A percentile compares a stretch with the other conserved stretches of the same genome.
These are phyloP conservation scores for Aspergillus intermedius DNA, from an alignment of 2,329 filamentous ascomycete genomes.

Conservation along the genomic window DNA sequence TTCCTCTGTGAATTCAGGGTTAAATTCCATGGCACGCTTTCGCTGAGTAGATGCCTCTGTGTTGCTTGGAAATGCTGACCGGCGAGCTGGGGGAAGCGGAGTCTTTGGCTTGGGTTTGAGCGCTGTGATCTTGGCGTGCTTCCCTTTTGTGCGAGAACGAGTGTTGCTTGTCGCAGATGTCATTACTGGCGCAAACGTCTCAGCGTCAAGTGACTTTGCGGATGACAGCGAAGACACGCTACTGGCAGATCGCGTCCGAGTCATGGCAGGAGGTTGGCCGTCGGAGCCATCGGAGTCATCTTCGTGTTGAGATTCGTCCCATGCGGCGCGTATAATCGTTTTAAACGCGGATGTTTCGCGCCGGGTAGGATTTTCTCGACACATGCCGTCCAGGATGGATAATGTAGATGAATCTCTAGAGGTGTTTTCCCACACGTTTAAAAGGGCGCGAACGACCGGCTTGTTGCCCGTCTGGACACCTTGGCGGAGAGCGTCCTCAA, in stretches of 20 bases:
- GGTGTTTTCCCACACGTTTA: slow-evolving; percentile 22
- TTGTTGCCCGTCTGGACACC: slow-evolving; percentile 24
- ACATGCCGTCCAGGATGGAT: slow-evolving; percentile 23
- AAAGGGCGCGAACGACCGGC: slow-evolving; percentile 23
- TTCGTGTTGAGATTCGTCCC: slow-evolving; percentile 15
- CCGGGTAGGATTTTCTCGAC: slow-evolving; percentile 20
- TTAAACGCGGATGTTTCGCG: slow-evolving; percentile 25
- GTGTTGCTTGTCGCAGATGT: slow-evolving; percentile 10
- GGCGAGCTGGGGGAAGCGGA: slow-evolving; percentile 5
- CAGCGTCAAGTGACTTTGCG: slow-evolving; percentile 31
- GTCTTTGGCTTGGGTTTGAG: slow-evolving; percentile 15
- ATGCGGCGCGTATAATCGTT: slow-evolving; percentile 22
- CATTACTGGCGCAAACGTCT: slow-evolving; percentile 23
- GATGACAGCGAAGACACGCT: slow-evolving; percentile 36
- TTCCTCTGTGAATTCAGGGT: slow-evolving; percentile 23
- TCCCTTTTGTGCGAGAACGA: slow-evolving; percentile 14
- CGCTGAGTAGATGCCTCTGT: slow-evolving; percentile 20
- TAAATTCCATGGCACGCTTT: slow-evolving; percentile 22
- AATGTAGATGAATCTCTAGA: slow-evolving; percentile 26
- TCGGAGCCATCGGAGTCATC: slow-evolving; percentile 4
- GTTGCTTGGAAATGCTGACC: slow-evolving; percentile 13
- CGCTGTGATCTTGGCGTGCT: slow-evolving; percentile 16
- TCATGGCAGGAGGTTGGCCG: slow-evolving; percentile 6
- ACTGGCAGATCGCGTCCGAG: slow-evolving; percentile 18
- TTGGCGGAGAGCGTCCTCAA: slow-evolving; percentile 21